phyloP scores from a whole-genome alignment of 2,329 filamentous ascomycete genomes.

The Cytospora mali region DNA sequence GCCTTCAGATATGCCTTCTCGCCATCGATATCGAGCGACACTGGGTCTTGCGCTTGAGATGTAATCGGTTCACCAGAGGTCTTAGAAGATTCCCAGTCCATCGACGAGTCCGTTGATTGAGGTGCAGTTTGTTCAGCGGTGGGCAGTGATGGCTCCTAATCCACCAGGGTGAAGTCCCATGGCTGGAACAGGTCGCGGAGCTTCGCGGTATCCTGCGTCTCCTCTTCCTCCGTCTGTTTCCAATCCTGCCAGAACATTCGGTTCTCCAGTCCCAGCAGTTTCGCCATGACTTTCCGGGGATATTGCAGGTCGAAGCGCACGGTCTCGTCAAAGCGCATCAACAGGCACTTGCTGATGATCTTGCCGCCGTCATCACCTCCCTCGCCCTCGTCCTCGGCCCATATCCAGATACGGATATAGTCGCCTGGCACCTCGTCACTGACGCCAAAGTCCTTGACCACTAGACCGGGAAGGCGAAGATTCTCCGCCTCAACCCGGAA shows the following conservation, averaged over 20 bases:
- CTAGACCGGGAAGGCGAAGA: constrained; percentile 55
- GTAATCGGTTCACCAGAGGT: not conserved
- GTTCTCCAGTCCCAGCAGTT: constrained; percentile 77
- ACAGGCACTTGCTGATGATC: constrained; percentile 68
- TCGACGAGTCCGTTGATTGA: not conserved
- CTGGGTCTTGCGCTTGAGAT: not conserved
- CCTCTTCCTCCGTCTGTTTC: constrained; percentile 74
- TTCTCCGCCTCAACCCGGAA: constrained; percentile 91
- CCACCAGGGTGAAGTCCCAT: constrained; percentile 75
- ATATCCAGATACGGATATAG: constrained; percentile 84
- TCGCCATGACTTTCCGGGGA: constrained; percentile 82
- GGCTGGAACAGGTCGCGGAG: constrained; percentile 82
- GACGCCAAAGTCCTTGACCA: constrained; percentile 51
- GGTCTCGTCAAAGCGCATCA: constrained; percentile 72
- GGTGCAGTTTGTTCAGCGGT: not conserved
- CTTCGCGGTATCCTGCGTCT: constrained; percentile 73
- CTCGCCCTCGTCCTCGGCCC: constrained; percentile 61
- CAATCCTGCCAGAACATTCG: constrained; percentile 87
- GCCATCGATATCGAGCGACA: constrained; percentile 7
- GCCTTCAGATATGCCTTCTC: not conserved
- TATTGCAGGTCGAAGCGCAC: constrained; percentile 90
- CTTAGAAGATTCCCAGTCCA: not conserved
- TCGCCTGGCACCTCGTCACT: constrained; percentile 58
- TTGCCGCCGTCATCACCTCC: constrained; percentile 40
- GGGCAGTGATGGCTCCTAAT: constrained; percentile 21